Evolutionary conservation across 306 rosid genomes (phyloP).

Genomic region (Trifolium repens): DNA sequence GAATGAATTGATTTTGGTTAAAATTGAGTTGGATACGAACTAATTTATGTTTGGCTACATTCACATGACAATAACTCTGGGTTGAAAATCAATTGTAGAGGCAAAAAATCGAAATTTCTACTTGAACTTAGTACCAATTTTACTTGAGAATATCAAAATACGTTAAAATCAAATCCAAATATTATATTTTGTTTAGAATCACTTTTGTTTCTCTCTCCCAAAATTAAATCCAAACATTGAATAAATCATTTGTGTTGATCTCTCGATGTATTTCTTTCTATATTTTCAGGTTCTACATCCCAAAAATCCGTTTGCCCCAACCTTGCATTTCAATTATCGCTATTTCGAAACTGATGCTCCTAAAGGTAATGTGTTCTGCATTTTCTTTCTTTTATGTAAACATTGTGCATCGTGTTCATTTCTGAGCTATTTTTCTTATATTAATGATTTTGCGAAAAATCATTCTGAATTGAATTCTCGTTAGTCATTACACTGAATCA

Average conservation of each 20-base stretch:
- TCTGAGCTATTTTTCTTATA: background rate
- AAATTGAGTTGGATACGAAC: background rate
- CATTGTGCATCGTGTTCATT: background rate
- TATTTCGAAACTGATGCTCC: conserved; percentile 97
- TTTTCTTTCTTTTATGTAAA: conserved; percentile 4
- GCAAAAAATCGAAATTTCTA: background rate
- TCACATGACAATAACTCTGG: background rate
- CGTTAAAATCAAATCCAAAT: background rate
- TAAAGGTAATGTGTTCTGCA: conserved; percentile 51
- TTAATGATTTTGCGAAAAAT: background rate
- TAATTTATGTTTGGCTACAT: background rate
- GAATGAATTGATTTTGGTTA: background rate
- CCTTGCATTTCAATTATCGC: conserved; percentile 91
- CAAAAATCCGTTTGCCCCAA: conserved; percentile 96
- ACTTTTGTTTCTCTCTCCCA: background rate
- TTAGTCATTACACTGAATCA: background rate
- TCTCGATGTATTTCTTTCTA: background rate
- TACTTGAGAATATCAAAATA: background rate
- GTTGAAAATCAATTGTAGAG: background rate
- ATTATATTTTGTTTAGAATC: background rate
- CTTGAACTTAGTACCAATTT: background rate
- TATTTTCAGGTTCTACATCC: conserved; percentile 87
- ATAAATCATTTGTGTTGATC: background rate
- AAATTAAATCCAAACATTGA: background rate
- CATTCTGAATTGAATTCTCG: background rate